Conservation (phyloP, 345 rosid genomes). For the Camelina neglecta region DNA sequence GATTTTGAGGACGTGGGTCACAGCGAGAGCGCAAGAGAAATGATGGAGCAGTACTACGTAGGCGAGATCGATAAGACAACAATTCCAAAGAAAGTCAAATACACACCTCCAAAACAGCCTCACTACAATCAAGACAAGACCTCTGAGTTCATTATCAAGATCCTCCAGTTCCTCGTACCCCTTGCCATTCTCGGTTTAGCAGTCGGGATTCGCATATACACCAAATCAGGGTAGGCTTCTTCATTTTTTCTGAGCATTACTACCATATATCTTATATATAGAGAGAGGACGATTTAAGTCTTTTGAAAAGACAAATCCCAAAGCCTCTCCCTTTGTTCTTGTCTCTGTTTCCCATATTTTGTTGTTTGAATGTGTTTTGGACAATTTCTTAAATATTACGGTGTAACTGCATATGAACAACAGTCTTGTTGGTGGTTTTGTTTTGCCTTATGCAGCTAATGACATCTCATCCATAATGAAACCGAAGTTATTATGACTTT, state of each 20-base stretch:
- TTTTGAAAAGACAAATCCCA: slow-evolving; percentile 17
- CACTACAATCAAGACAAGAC: slow-evolving; percentile 84
- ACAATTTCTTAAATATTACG: slow-evolving; percentile 16
- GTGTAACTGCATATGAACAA: slow-evolving; percentile 27
- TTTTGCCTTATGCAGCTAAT: slow-evolving; percentile 3
- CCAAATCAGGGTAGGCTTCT: slow-evolving; percentile 54
- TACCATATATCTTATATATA: slow-evolving; percentile 10
- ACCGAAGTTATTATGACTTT: slow-evolving; percentile 9
- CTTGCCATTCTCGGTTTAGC: slow-evolving; percentile 83
- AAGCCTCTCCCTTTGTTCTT: slow-evolving; percentile 34
- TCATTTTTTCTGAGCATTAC: slow-evolving; percentile 19
- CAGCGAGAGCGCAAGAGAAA: slow-evolving; percentile 61
- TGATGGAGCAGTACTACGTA: slow-evolving; percentile 65
- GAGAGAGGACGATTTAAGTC: slow-evolving; percentile 10
- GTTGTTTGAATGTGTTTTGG: slow-evolving; percentile 17
- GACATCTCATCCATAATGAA: slow-evolving; percentile 18
- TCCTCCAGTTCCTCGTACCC: slow-evolving; percentile 81
- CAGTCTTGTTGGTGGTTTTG: slow-evolving; percentile 11
- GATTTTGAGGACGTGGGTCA: slow-evolving; percentile 79
- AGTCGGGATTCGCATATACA: slow-evolving; percentile 66
- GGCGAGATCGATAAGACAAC: slow-evolving; percentile 71
- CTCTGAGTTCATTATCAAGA: slow-evolving; percentile 73
- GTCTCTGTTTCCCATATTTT: slow-evolving; percentile 26
- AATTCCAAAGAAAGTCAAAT: slow-evolving; percentile 57
- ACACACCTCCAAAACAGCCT: slow-evolving; percentile 75